These are phyloP conservation scores for Shiraia bambusicola DNA, from an alignment of 2,329 filamentous ascomycete species.

Conservation along the genomic window DNA sequence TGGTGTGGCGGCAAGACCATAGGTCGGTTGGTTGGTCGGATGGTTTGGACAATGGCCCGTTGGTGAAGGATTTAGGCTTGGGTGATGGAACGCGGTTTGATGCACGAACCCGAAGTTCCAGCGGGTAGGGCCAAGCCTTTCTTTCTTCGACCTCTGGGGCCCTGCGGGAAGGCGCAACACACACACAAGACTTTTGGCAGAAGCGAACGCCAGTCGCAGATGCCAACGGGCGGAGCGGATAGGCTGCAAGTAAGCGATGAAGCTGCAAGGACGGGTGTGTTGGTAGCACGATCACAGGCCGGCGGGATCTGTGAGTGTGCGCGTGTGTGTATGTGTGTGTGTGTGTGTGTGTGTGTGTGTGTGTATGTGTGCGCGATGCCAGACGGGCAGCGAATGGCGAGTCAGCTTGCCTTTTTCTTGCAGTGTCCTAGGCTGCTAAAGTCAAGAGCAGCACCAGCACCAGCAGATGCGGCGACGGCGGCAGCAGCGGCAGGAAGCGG, in stretches of 20 bases:
- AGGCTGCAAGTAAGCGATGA: slow-evolving; percentile 1
- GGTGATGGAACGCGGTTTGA: slow-evolving; percentile 14
- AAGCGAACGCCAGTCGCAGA: slow-evolving; percentile 9
- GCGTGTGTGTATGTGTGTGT: no score
- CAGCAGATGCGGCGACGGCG: no score
- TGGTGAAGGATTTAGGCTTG: slow-evolving; percentile 12
- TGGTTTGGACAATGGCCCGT: background rate
- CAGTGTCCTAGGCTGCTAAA: no score
- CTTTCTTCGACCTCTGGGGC: no score
- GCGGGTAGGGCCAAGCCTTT: slow-evolving; percentile 9
- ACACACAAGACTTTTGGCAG: no score
- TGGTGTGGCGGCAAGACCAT: slow-evolving; percentile 28
- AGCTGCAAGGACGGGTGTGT: slow-evolving; percentile 10
- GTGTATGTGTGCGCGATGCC: no score
- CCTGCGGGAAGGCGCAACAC: background rate
- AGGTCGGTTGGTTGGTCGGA: slow-evolving; percentile 10
- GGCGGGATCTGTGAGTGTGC: slow-evolving; percentile 3
- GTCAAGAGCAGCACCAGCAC: no score
- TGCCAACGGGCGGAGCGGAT: slow-evolving; percentile 3
- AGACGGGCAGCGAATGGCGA: background rate
- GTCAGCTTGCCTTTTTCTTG: no score
- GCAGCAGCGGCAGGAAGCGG: background rate
- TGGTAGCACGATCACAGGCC: slow-evolving; percentile 7
- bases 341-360: no score
- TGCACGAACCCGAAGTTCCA: slow-evolving; percentile 24